A percentile compares a stretch with the other conserved stretches of the same genome.
These are phyloP conservation scores for Balamuthia mandrillaris DNA, from an alignment of 208 protist genomes.

Conservation along the genomic window DNA sequence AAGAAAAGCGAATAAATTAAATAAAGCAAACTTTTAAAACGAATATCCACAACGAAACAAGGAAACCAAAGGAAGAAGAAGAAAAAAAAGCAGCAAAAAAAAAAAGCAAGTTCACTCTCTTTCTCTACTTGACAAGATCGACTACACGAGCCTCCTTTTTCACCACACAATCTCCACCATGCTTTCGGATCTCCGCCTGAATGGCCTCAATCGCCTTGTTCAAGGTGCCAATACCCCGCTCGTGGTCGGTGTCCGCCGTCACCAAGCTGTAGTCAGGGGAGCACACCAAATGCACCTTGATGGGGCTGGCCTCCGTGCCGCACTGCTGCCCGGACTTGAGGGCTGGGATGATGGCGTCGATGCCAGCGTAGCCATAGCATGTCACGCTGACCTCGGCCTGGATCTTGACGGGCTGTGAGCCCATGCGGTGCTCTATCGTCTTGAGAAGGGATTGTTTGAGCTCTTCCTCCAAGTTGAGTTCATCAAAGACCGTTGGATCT, in stretches of 20 bases:
- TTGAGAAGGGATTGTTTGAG: constrained; percentile 63
- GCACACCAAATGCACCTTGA: constrained; percentile 87
- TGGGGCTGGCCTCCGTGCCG: too few relatives aligned
- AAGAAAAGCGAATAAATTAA: too few relatives aligned
- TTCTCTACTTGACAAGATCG: too few relatives aligned
- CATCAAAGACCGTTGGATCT: too few relatives aligned
- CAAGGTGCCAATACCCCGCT: constrained; percentile 85
- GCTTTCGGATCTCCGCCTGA: constrained; percentile 49
- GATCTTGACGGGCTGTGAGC: constrained; percentile 82
- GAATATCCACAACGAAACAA: too few relatives aligned
- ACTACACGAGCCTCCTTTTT: too few relatives aligned
- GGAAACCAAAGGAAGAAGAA: too few relatives aligned
- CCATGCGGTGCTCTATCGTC: constrained; percentile 75
- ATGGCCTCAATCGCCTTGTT: constrained; percentile 80
- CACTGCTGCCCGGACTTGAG: constrained; percentile 85
- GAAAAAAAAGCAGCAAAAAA: constrained; percentile 16
- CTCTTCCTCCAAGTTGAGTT: neutral
- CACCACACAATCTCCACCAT: constrained; percentile 78
- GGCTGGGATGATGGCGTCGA: constrained; percentile 93
- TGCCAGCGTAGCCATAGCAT: constrained; percentile 94
- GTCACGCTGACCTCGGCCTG: constrained; percentile 92
- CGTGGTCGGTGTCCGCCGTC: constrained; percentile 83
- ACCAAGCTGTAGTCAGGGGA: constrained; percentile 91
- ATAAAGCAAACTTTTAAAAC: too few relatives aligned
- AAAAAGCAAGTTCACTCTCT: neutral